A percentile compares a stretch with the other conserved stretches of the same genome.
These are phyloP conservation scores for Escovopsis sp. DNA, from an alignment of 2,329 filamentous ascomycete genomes.

Conservation along the genomic window DNA sequence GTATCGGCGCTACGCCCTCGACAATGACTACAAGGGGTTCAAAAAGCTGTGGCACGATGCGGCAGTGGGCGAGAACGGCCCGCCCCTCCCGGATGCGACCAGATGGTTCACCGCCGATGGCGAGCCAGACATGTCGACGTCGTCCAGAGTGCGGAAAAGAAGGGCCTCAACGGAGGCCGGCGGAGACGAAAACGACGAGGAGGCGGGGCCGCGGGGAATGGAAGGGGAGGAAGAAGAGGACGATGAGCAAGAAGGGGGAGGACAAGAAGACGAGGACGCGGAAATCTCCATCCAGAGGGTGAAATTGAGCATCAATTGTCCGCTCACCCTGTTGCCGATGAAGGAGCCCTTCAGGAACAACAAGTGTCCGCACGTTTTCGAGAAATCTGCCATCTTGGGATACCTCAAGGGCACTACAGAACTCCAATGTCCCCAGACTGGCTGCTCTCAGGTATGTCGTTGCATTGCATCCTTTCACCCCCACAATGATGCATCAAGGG, in stretches of 20 bases:
- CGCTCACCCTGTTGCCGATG: constrained; percentile 49
- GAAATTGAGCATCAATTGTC: constrained; percentile 51
- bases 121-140: constrained; percentile 22
- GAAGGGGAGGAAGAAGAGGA: too few relatives aligned
- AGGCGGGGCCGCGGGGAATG: too few relatives aligned
- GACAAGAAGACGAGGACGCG: constrained; percentile 33
- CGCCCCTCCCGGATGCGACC: constrained; percentile 35
- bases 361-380: constrained; percentile 59
- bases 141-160: constrained; percentile 3
- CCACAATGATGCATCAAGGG: neutral
- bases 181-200: too few relatives aligned
- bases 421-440: constrained; percentile 47
- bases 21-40: constrained; percentile 46
- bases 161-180: too few relatives aligned
- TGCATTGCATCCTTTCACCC: neutral
- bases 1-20: constrained; percentile 34
- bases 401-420: constrained; percentile 27
- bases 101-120: constrained; percentile 37
- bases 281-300: constrained; percentile 53
- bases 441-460: constrained; percentile 40
- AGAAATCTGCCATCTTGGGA: constrained; percentile 47
- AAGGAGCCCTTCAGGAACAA: constrained; percentile 49
- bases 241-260: neutral
- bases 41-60: constrained; percentile 42
- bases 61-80: constrained; percentile 30